phyloP scores from a whole-genome alignment of 805 yeast species.

The Lachancea waltii region DNA sequence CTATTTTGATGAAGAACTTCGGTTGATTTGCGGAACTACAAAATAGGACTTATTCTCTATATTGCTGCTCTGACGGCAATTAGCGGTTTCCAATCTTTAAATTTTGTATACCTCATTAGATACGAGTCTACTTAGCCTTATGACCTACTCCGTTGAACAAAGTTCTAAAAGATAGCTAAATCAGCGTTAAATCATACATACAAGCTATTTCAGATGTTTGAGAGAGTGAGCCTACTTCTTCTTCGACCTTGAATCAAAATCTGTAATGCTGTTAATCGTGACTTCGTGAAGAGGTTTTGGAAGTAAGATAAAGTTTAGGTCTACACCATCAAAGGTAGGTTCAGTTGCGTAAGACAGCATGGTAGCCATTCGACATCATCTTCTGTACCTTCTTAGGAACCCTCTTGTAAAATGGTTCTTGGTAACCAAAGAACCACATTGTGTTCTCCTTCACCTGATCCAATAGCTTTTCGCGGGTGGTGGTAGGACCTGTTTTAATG shows the following conservation, averaged over 20 bases:
- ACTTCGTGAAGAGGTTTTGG: not conserved
- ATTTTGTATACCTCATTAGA: not conserved
- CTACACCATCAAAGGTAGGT: not conserved
- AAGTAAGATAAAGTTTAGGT: not conserved
- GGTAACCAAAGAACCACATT: slow-evolving; percentile 31
- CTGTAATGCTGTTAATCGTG: not conserved
- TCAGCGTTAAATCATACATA: not conserved
- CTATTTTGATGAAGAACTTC: not conserved
- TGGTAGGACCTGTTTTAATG: slow-evolving; percentile 23
- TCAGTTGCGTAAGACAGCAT: slow-evolving; percentile 5
- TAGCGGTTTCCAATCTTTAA: not conserved
- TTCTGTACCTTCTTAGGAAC: slow-evolving; percentile 9
- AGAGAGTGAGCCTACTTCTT: too few species aligned
- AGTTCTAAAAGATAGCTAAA: too few species aligned
- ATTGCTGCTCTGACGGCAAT: not conserved
- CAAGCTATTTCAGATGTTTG: too few species aligned
- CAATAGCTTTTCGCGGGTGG: slow-evolving; percentile 33
- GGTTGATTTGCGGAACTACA: not conserved
- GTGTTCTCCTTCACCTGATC: slow-evolving; percentile 38
- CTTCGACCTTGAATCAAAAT: too few species aligned
- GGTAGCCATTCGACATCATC: slow-evolving; percentile 5
- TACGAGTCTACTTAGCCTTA: not conserved
- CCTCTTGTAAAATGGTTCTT: slow-evolving; percentile 27
- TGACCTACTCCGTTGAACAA: too few species aligned
- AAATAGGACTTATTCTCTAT: too few species aligned